Base-by-base conservation (phyloP, 306 rosid species). In the Quercus robur region DNA sequence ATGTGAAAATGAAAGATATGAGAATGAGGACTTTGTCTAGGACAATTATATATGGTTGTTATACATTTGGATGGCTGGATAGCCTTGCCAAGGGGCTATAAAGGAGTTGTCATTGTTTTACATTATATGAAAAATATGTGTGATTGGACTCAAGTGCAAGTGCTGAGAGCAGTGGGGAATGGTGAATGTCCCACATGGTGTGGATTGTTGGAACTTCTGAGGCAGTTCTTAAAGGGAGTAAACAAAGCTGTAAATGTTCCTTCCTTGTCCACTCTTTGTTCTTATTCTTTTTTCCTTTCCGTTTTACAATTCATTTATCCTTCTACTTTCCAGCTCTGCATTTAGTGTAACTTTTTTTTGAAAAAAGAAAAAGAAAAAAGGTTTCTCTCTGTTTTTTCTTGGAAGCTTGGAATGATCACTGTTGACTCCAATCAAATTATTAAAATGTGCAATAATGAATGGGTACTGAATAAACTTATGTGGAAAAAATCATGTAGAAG, bases 91-190 rank as follows among this genome's bases (percentile, higher is more conserved):
- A 20, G 52, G 30, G 33, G 28, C 21, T 68, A 38, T 38, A 25
- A 21, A 58, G 78, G 52, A 20, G 30, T 63, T 82, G 77, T 57
- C 73, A 30, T 23, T 72, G 78, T 73, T 64, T 71, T 57, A 56
- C 52, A 55, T 19, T 38, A 25, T 38, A 25, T 19, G 30, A 55
- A 72, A 58, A 62, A 56, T 11, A 26, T n/a, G 67, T n/a, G 66
- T 44, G 46, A 58, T 63, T n/a, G 66, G 75, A 70, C 67, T 56
- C 75, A 35, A 54, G 49, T 54, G 28, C 79, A 62, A 62, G 79
- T 76, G 78, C 54, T 17, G 19, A 2, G 18, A 5, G 23, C 26
- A 67, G 70, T 41, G 76, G 41, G 75, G 35, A 46, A 11, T n/a
- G 70, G 71, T 21, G 71, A 56, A 20, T 63, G 66, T 55, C 67